These are phyloP conservation scores for Russula virescens DNA, from an alignment of 768 basidiomycete species.

Conservation along the genomic window DNA sequence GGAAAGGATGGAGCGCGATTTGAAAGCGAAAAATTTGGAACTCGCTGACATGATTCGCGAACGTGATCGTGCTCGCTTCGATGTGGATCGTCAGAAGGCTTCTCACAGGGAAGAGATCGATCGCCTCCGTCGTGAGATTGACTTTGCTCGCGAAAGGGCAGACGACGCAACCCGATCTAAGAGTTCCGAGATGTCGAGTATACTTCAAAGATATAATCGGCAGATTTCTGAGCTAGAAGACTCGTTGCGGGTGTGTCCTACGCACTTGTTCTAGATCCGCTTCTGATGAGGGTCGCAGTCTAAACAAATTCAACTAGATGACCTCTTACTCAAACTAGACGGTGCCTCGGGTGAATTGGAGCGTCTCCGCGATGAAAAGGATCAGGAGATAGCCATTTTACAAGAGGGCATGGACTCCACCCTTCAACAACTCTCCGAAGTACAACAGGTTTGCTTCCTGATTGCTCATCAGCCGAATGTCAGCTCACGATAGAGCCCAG, in stretches of 20 bases:
- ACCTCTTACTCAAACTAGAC: slow-evolving; percentile 77
- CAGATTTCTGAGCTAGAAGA: slow-evolving; percentile 96
- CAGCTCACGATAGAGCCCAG: slow-evolving; percentile 36
- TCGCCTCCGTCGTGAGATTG: slow-evolving; percentile 83
- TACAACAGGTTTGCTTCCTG: slow-evolving; percentile 60
- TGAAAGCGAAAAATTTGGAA: slow-evolving; percentile 98
- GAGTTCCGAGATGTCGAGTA: slow-evolving; percentile 83
- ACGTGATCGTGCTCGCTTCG: slow-evolving; percentile 91
- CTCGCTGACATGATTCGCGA: slow-evolving; percentile 98
- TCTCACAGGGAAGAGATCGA: slow-evolving; percentile 95
- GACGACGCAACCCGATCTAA: slow-evolving; percentile 89
- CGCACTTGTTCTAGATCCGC: not conserved
- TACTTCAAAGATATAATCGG: slow-evolving; percentile 91
- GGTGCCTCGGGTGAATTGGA: slow-evolving; percentile 70
- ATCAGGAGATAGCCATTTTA: slow-evolving; percentile 91
- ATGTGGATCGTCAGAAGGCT: slow-evolving; percentile 88
- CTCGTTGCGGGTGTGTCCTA: slow-evolving; percentile 67
- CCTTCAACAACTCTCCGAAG: slow-evolving; percentile 78
- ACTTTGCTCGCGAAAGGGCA: slow-evolving; percentile 96
- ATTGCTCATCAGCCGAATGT: not conserved
- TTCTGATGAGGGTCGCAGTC: slow-evolving; percentile 42
- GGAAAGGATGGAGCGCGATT: slow-evolving; percentile 97
- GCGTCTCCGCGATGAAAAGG: slow-evolving; percentile 87
- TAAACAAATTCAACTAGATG: slow-evolving; percentile 96
- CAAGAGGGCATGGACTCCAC: slow-evolving; percentile 95